These are phyloP conservation scores for Dinochytrium kinnereticum DNA, from an alignment of 371 early-diverging fungal species.

Conservation along the genomic window DNA sequence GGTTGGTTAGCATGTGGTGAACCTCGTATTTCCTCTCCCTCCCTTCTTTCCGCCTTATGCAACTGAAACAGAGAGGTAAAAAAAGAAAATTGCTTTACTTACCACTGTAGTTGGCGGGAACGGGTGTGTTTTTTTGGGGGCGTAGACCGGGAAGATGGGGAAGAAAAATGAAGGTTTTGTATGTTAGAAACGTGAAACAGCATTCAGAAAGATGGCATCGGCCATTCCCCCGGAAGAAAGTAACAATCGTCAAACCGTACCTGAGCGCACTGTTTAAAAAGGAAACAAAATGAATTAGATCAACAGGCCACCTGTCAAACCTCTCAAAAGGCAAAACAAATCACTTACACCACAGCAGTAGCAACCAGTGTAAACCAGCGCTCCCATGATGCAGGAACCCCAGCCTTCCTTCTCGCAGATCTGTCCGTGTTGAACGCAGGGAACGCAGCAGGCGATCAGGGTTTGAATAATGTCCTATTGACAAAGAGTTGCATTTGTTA, in stretches of 20 bases:
- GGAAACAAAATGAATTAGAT: not conserved
- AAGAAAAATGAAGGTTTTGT: too few species aligned
- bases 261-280: not conserved
- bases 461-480: conserved; percentile 6
- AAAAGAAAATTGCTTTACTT: too few species aligned
- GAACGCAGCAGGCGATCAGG: conserved; percentile 7
- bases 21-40: too few species aligned
- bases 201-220: too few species aligned
- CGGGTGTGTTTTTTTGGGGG: too few species aligned
- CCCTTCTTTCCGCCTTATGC: too few species aligned
- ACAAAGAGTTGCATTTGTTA: not conserved
- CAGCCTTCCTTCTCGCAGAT: conserved; percentile 17
- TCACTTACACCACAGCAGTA: conserved; percentile 18
- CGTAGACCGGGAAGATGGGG: too few species aligned
- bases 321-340: not conserved
- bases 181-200: too few species aligned
- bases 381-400: conserved; percentile 14
- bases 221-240: too few species aligned
- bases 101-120: too few species aligned
- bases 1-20: too few species aligned
- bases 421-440: conserved; percentile 17
- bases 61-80: too few species aligned
- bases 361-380: not conserved
- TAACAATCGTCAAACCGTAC: not conserved
- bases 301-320: not conserved